Base-by-base conservation (phyloP, 768 basidiomycete species). In the Rubroboletus satanas region DNA sequence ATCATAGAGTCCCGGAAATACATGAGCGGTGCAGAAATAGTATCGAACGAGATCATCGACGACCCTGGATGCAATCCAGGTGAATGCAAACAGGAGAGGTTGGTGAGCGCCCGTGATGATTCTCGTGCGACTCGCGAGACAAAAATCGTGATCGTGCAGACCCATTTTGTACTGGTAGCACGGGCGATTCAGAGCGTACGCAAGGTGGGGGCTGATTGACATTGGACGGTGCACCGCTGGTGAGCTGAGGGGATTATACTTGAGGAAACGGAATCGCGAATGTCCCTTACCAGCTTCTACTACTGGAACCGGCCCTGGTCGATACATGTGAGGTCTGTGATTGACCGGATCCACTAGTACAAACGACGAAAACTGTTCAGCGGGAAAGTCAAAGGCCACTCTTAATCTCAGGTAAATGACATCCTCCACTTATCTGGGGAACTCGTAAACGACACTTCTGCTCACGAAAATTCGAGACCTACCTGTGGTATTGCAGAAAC, bases 291-390 rank as follows among this genome's bases (percentile, higher is more conserved):
- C n/a, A n/a, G n/a, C n/a, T n/a, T n/a, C n/a, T n/a, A n/a, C n/a
- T n/a, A n/a, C n/a, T n/a, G n/a, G n/a, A n/a, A n/a, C n/a, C n/a
- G n/a, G 4, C 11, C 45, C 46, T 5, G 17, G 15, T 14, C 8
- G 33, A 21, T 31, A 8, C 1, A 15, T 29, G 5, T 18, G 17
- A 23, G 74, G 66, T 33, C 62, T 66, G 1, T 58, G 49, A 36
- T 90, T 82, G 65, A 95, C 82, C 0, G 94, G 91, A 66, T 97
- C 94, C 29, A 93, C 69, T 23, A 95, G 78, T 39, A 90, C 72
- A 37, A 96, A 72, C 0, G 82, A 81, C 32, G 83, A 76, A 73
- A 93, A 94, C 7, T 94, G 73, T 1, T 73, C 94, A 78, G 38
- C 71, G 0, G 91, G 90, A 54, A 75, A 73, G 39, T 79, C 75